Conservation (phyloP, 129 eudicot genomes). For the Cynara cardunculus region DNA sequence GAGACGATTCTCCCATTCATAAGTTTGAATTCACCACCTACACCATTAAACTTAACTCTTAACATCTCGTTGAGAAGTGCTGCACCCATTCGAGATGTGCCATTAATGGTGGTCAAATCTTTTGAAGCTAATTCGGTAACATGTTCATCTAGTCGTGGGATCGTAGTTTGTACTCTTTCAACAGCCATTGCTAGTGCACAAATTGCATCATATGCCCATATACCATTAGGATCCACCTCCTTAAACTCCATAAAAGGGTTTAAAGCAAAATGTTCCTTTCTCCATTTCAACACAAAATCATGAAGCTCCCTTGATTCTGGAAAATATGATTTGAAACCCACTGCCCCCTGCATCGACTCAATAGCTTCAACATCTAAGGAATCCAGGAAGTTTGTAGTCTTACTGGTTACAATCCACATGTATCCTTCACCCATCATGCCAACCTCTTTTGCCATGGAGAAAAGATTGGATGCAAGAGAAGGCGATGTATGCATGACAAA, state of each 20-base stretch:
- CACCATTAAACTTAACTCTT: constrained; percentile 32
- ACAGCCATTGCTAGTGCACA: constrained; percentile 46
- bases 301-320: constrained; percentile 28
- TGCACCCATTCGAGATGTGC: not conserved
- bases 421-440: constrained; percentile 51
- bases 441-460: constrained; percentile 19
- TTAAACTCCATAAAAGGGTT: constrained; percentile 6
- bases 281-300: constrained; percentile 30
- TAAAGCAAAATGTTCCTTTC: not conserved
- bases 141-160: not conserved
- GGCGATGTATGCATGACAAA: constrained; percentile 37
- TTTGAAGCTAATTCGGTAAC: not conserved
- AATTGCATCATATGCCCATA: constrained; percentile 56
- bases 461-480: constrained; percentile 30
- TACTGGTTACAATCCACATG: constrained; percentile 50
- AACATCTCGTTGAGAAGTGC: constrained; percentile 22
- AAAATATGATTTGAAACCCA: constrained; percentile 45
- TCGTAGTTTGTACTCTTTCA: constrained; percentile 6
- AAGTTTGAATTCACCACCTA: constrained; percentile 47
- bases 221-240: constrained; percentile 24
- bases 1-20: constrained; percentile 19
- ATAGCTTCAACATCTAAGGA: constrained; percentile 13
- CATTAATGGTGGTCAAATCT: too few species aligned
- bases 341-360: constrained; percentile 41
- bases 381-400: constrained; percentile 16